A percentile compares a stretch with the other conserved stretches of the same genome.
phyloP scores from a whole-genome alignment of 108 stramenopile species.

The Skeletonema tropicum region DNA sequence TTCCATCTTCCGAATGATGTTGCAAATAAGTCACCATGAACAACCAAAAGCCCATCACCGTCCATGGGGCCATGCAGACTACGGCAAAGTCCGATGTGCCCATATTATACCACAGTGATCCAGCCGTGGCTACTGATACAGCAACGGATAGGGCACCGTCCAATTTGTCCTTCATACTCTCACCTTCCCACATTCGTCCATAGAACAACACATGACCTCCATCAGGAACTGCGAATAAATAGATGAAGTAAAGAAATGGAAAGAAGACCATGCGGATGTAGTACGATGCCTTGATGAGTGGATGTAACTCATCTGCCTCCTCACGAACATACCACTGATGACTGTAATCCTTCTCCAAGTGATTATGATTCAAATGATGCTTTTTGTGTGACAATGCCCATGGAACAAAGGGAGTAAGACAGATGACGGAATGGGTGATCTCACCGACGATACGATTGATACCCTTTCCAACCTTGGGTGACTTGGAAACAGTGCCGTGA shows the following conservation, averaged over 20 bases:
- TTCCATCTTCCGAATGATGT: constrained; percentile 87
- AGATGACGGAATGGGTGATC: constrained; percentile 64
- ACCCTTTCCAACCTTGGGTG: constrained; percentile 9
- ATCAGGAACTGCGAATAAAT: constrained; percentile 67
- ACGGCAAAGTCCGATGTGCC: constrained; percentile 63
- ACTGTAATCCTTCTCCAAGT: constrained; percentile 64
- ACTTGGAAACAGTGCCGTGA: constrained; percentile 60
- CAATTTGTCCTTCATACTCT: constrained; percentile 47
- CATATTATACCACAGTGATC: constrained; percentile 56
- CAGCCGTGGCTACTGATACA: constrained; percentile 57
- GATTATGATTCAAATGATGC: constrained; percentile 75
- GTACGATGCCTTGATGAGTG: constrained; percentile 53
- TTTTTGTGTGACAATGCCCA: constrained; percentile 55
- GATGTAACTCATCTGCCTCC: constrained; percentile 53
- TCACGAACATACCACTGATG: constrained; percentile 82
- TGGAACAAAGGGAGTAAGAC: constrained; percentile 73
- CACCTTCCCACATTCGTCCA: constrained; percentile 79
- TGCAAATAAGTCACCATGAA: constrained; percentile 95
- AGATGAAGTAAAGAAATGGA: constrained; percentile 73
- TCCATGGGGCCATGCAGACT: constrained; percentile 75
- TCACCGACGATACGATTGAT: constrained; percentile 75
- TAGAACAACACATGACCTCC: constrained; percentile 76
- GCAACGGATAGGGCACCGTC: constrained; percentile 53
- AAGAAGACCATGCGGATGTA: constrained; percentile 60
- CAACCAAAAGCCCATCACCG: constrained; percentile 86